Conservation (phyloP, 768 basidiomycete genomes). For the Boletus tylopilopsis region DNA sequence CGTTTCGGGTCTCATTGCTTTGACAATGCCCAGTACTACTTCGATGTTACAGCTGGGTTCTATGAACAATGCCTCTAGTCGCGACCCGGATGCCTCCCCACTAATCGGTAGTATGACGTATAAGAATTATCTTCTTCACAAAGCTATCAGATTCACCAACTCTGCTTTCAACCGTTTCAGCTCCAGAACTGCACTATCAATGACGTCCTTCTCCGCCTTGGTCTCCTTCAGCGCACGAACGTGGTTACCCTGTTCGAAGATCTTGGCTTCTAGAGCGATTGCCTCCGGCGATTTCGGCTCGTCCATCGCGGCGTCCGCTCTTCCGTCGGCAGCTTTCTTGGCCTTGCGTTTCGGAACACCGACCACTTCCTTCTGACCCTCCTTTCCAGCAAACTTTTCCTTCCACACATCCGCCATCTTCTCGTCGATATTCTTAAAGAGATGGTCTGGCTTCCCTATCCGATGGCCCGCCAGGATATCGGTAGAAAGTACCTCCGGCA, state of each 20-base stretch:
- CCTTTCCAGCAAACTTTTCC: slow-evolving; percentile 70
- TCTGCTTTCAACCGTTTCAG: slow-evolving; percentile 66
- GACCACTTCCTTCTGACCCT: slow-evolving; percentile 39
- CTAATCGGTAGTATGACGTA: too few relatives aligned
- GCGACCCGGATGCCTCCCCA: too few relatives aligned
- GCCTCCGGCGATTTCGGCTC: slow-evolving; percentile 72
- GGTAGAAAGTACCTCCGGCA: slow-evolving; percentile 67
- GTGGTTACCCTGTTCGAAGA: slow-evolving; percentile 69
- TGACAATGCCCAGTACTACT: background rate
- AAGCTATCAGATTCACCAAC: slow-evolving; percentile 27
- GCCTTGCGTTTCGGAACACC: slow-evolving; percentile 47
- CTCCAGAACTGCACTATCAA: slow-evolving; percentile 49
- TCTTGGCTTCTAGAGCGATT: slow-evolving; percentile 66
- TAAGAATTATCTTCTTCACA: background rate
- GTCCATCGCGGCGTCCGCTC: slow-evolving; percentile 37
- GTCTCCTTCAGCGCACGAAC: slow-evolving; percentile 65
- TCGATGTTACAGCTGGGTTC: background rate
- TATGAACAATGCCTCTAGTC: background rate
- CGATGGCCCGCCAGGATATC: slow-evolving; percentile 87
- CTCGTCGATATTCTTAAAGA: slow-evolving; percentile 95
- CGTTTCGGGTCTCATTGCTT: background rate
- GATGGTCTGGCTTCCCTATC: slow-evolving; percentile 80
- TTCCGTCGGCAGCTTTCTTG: slow-evolving; percentile 52
- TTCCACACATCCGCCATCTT: slow-evolving; percentile 83
- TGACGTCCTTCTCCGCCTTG: slow-evolving; percentile 43